Evolutionary conservation across 2,329 filamentous ascomycete genomes (phyloP).

Genomic region (Chaetomium sp.): DNA sequence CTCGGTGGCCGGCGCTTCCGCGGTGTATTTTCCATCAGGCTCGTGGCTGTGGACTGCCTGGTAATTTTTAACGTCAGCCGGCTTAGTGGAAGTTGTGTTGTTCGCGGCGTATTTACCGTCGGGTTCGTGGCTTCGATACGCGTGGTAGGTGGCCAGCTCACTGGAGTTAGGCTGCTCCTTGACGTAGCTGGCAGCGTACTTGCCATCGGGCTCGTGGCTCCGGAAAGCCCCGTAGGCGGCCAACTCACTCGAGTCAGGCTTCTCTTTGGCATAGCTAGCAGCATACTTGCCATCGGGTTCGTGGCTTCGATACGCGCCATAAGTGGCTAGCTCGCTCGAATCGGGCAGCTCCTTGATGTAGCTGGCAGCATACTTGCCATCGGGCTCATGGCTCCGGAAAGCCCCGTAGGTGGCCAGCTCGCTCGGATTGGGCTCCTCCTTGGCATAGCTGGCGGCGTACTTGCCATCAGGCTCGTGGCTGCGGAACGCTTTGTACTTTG

Average conservation of each 20-base stretch:
- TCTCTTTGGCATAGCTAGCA: slow-evolving; percentile 9
- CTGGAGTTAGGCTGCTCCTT: slow-evolving; percentile 2
- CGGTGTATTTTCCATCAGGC: slow-evolving; percentile 27
- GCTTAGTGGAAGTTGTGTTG: background rate
- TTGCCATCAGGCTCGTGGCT: slow-evolving; percentile 37
- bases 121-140: slow-evolving; percentile 29
- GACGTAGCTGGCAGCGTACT: slow-evolving; percentile 26
- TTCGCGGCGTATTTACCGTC: slow-evolving; percentile 26
- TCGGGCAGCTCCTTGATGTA: slow-evolving; percentile 7
- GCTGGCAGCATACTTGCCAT: slow-evolving; percentile 34
- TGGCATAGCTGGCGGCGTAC: slow-evolving; percentile 23
- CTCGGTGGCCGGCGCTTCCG: slow-evolving; percentile 29
- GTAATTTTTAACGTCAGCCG: background rate
- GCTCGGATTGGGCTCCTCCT: slow-evolving; percentile 1
- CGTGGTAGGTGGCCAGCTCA: slow-evolving; percentile 18
- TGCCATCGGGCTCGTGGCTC: slow-evolving; percentile 36
- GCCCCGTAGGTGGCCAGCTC: slow-evolving; percentile 23
- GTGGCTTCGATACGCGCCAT: slow-evolving; percentile 27
- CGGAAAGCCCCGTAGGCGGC: slow-evolving; percentile 23
- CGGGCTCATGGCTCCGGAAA: slow-evolving; percentile 34
- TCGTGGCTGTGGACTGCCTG: slow-evolving; percentile 33
- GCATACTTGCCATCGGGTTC: slow-evolving; percentile 37
- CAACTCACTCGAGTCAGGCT: slow-evolving; percentile 14
- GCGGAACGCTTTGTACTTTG: slow-evolving; percentile 27
- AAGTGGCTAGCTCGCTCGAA: slow-evolving; percentile 16